Evolutionary conservation across 2,329 filamentous ascomycete genomes (phyloP), one percentile per base, ranked within the genome.

Genomic region (Colletotrichum tabaci): DNA sequence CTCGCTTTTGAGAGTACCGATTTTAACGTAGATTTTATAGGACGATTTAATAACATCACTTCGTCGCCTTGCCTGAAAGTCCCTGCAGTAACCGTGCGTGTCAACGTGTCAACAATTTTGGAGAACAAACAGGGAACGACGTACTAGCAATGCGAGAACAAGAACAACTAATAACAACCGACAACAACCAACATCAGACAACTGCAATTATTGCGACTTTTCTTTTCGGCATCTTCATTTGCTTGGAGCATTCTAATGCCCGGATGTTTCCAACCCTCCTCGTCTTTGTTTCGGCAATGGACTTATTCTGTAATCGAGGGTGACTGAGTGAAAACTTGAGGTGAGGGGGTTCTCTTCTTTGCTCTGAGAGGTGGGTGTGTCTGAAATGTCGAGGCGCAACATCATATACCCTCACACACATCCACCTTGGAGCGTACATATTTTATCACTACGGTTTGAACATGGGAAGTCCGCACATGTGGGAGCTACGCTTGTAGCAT

Each of bases 41-140:
- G 65, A 53, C 65, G 47, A 52, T 69, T 63, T 60, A 72, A 72
- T 72, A 72, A 72, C 60, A 72, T 69, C 50, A 68, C 69, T 55
- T 72, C 58, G 35, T 68, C 46, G 18, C 64, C 65, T 60, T 72
- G 69, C 66, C 26, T 55, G 38, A 2, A 35, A 9, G 30, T 49
- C 57, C 65, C 40, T 38, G 49, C 57, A 23, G 26, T 66, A 30
- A 67, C 35, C 26, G 58, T 49, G 58, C 13, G 26, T 57, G 40
- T 44, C 21, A 16, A 12, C 49, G 13, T 61, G 18, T 16, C 60
- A 4, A 50, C 21, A 13, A 26, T 23, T n/a, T 26, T 26, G 50
- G n/a, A 50, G 15, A 42, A 38, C 30, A 52, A 26, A 26, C 12
- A 52, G 60, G 30, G 50, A 40, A 50, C 35, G 8, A 62, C 35